Percentiles rank a stretch among this genome's conserved stretches.
phyloP scores from a whole-genome alignment of 192 early-diverging fungal species.

The Paraglomus occultum region DNA sequence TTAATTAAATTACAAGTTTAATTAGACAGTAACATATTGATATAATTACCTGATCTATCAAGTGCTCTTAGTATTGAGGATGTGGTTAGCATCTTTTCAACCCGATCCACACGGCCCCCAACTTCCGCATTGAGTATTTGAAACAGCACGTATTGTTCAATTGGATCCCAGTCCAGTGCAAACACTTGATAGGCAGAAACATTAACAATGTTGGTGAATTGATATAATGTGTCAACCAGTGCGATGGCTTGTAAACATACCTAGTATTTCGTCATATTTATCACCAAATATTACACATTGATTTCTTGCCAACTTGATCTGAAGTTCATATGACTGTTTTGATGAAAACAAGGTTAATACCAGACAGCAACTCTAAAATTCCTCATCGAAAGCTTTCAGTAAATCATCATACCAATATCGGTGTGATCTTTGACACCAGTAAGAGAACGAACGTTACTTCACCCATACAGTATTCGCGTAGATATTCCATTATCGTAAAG shows the following conservation, averaged over 20 bases:
- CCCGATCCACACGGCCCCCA: conserved; percentile 7
- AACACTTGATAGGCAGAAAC: conserved; percentile 1
- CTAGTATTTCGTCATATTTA: conserved; percentile 24
- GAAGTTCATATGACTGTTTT: not conserved
- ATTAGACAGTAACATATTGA: not conserved
- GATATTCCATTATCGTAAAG: not conserved
- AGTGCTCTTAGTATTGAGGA: conserved; percentile 15
- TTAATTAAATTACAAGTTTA: not conserved
- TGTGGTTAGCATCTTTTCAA: not conserved
- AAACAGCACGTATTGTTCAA: conserved; percentile 10
- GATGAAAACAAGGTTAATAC: not conserved
- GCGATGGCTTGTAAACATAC: not conserved
- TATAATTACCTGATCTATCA: conserved; percentile 2
- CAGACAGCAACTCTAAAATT: not conserved
- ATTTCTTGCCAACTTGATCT: conserved; percentile 2
- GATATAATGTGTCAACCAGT: not conserved
- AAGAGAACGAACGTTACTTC: conserved; percentile 15
- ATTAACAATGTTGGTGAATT: not conserved
- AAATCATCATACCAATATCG: conserved; percentile 6
- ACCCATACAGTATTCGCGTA: conserved; percentile 15
- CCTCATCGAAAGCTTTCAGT: not conserved
- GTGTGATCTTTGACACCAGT: conserved; percentile 5
- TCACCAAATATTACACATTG: conserved; percentile 15
- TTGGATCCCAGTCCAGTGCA: conserved; percentile 1
- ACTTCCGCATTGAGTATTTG: conserved; percentile 21